Evolutionary conservation across 805 yeast genomes (phyloP).

Genomic region (Metschnikowia koreensis): DNA sequence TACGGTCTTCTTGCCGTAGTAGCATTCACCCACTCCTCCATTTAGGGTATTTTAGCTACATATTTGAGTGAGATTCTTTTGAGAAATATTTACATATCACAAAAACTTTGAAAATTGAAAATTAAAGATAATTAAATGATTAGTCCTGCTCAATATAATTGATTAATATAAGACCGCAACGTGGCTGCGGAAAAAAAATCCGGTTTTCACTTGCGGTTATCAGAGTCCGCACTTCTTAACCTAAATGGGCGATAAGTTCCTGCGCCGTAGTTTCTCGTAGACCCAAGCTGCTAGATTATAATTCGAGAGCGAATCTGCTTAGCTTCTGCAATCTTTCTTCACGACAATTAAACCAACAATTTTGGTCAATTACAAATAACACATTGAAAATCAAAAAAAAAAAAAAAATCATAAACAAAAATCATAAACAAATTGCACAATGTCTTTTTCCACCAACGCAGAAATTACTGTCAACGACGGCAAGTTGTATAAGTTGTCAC

Average conservation of each 20-base stretch:
- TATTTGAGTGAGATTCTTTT: neutral
- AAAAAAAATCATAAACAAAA: neutral
- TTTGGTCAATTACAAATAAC: neutral
- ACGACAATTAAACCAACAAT: neutral
- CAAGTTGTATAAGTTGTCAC: conserved; percentile 68
- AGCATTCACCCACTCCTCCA: conserved; percentile 17
- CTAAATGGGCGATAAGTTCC: conserved; percentile 1
- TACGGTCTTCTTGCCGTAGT: conserved; percentile 21
- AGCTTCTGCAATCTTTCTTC: neutral
- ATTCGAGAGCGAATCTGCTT: neutral
- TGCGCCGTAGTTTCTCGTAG: neutral
- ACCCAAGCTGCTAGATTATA: neutral
- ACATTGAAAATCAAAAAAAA: neutral
- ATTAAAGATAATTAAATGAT: too few relatives aligned
- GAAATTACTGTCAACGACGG: conserved; percentile 73
- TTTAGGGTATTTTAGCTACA: neutral
- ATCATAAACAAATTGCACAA: conserved; percentile 13
- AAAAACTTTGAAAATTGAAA: too few relatives aligned
- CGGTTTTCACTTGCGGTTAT: neutral
- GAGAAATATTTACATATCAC: neutral
- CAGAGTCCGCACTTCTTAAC: neutral
- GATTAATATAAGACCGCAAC: too few relatives aligned
- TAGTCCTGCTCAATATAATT: too few relatives aligned
- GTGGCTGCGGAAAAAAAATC: too few relatives aligned
- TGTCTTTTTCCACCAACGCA: conserved; percentile 52